Percentiles rank a stretch among this genome's conserved stretches.
phyloP scores from a whole-genome alignment of 2,329 filamentous ascomycete genomes.

The Trichoderma citrinoviride region DNA sequence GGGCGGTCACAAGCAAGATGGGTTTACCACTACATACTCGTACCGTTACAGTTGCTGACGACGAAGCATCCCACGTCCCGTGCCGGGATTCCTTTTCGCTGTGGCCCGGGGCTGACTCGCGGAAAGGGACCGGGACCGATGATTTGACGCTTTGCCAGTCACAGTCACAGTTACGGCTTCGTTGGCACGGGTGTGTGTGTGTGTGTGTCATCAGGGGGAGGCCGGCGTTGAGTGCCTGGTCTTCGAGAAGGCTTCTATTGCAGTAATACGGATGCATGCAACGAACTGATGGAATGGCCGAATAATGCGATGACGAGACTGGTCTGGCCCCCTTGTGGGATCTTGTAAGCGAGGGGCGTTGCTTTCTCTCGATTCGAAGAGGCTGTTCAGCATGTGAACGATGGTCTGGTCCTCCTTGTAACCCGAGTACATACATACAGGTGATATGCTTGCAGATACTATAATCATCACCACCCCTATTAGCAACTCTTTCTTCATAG shows the following conservation, averaged over 20 bases:
- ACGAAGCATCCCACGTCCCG: not conserved
- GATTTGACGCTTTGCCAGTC: not conserved
- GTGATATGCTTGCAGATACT: no score
- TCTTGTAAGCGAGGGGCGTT: constrained; percentile 3
- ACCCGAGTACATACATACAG: no score
- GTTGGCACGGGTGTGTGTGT: not conserved
- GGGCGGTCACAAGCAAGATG: not conserved
- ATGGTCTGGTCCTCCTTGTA: not conserved
- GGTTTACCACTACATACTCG: no score
- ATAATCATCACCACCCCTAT: not conserved
- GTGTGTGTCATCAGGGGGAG: no score
- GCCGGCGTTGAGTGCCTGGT: no score
- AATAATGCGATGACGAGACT: not conserved
- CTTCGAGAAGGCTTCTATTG: no score
- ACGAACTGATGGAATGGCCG: no score
- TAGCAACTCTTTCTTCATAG: not conserved
- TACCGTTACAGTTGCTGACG: no score
- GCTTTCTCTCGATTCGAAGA: not conserved
- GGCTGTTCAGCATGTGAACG: constrained; percentile 9
- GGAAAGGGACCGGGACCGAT: not conserved
- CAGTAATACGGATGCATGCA: no score
- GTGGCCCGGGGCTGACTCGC: not conserved
- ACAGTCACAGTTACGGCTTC: not conserved
- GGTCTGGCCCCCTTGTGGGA: not conserved
- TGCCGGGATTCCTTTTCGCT: no score